Percentiles rank a stretch among this genome's conserved stretches.
Evolutionary conservation across 1,139 yeast species (phyloP).

Genomic region (Kurtzmaniella quercitrusa): DNA sequence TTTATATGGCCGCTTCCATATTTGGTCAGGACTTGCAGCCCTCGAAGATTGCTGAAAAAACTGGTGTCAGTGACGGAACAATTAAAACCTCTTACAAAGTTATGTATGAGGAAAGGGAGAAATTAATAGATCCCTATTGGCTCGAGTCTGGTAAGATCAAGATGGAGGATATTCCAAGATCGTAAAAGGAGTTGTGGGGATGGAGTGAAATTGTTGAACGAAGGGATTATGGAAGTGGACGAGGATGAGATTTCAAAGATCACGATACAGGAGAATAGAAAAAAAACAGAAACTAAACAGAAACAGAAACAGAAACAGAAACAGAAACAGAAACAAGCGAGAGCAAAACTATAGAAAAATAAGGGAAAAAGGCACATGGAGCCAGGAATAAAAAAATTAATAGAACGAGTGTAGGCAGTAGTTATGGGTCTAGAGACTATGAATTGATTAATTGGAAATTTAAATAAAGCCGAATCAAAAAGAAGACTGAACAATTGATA

Average conservation of each 20-base stretch:
- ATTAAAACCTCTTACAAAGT: constrained; percentile 89
- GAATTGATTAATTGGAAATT: no score
- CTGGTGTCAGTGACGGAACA: constrained; percentile 98
- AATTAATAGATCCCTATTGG: constrained; percentile 79
- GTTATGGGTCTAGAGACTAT: no score
- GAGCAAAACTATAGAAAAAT: background rate
- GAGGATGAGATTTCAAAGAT: no score
- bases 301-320: no score
- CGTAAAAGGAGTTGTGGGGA: background rate
- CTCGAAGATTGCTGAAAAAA: constrained; percentile 79
- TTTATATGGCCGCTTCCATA: constrained; percentile 84
- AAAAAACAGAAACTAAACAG: background rate
- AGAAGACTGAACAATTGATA: no score
- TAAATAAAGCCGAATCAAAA: no score
- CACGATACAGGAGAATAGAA: background rate
- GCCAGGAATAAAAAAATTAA: no score
- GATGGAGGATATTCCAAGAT: constrained; percentile 53
- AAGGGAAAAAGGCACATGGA: background rate
- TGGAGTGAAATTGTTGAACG: background rate
- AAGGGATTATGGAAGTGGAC: background rate
- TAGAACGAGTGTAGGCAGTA: no score
- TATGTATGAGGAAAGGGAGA: constrained; percentile 69
- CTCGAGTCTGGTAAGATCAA: constrained; percentile 66
- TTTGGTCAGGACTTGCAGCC: constrained; percentile 73
- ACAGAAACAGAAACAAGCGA: background rate